phyloP scores from a whole-genome alignment of 1,284 basidiomycete genomes.

The Apiotrichum sp. region DNA sequence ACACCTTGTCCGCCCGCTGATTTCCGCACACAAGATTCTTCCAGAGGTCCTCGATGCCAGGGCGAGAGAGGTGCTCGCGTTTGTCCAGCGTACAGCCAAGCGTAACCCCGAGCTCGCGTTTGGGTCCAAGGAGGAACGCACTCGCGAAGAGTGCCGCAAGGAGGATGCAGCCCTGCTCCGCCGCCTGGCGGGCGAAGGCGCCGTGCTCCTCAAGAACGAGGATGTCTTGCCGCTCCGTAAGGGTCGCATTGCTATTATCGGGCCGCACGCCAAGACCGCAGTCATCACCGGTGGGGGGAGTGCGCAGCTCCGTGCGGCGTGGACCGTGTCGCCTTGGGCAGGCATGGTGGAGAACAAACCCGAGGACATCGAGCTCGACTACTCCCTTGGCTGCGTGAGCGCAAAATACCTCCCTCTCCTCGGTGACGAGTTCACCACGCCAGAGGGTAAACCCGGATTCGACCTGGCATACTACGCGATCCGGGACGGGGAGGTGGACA shows the following conservation, averaged over 20 bases:
- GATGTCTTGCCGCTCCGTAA: constrained; percentile 22
- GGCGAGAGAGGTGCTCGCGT: constrained; percentile 40
- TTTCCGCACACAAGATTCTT: constrained; percentile 55
- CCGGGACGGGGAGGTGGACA: constrained; percentile 11
- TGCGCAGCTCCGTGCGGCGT: constrained; percentile 51
- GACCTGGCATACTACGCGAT: constrained; percentile 22
- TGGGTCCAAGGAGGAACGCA: constrained; percentile 18
- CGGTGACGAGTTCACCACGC: constrained; percentile 21
- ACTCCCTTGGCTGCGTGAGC: constrained; percentile 42
- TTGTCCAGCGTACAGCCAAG: constrained; percentile 25
- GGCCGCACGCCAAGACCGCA: constrained; percentile 55
- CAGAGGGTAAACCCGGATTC: constrained; percentile 24
- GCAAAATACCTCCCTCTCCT: constrained; percentile 24
- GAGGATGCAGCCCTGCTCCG: constrained; percentile 24
- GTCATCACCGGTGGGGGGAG: constrained; percentile 56
- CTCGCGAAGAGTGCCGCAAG: constrained; percentile 18
- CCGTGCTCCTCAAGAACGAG: constrained; percentile 55
- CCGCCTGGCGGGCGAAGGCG: constrained; percentile 49
- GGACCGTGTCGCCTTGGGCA: constrained; percentile 52
- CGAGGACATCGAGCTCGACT: constrained; percentile 42
- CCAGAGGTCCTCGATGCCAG: constrained; percentile 21
- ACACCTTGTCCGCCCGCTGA: constrained; percentile 53
- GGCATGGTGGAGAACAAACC: constrained; percentile 51
- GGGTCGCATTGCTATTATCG: constrained; percentile 53
- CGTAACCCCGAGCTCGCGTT: constrained; percentile 28